Evolutionary conservation across 441 rosid species (phyloP).

Genomic region (Francoa sonchifolia): DNA sequence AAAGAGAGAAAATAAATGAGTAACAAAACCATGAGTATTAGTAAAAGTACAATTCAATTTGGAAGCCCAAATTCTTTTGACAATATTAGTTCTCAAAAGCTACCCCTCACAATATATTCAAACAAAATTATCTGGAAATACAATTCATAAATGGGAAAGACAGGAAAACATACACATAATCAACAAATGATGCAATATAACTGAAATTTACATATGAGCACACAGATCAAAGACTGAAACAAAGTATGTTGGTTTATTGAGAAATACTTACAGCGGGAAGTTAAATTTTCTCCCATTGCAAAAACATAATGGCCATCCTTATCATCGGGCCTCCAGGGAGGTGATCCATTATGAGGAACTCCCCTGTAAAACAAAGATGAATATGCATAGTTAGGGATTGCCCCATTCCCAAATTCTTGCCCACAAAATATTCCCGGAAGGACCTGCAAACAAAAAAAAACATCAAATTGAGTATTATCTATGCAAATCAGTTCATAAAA

Average conservation of each 20-base stretch:
- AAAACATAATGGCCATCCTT: conserved; percentile 85
- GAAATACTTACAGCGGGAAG: conserved; percentile 49
- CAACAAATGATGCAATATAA: no score
- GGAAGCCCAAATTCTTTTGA: no score
- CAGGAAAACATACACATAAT: no score
- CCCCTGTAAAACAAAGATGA: conserved; percentile 39
- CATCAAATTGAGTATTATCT: background rate
- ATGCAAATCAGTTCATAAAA: background rate
- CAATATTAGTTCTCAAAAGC: no score
- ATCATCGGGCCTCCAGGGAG: conserved; percentile 92
- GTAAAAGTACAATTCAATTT: no score
- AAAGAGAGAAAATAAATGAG: conserved; percentile 6
- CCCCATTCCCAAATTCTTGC: conserved; percentile 47
- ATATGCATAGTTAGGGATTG: conserved; percentile 33
- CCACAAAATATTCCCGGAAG: conserved; percentile 49
- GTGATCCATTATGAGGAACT: conserved; percentile 44
- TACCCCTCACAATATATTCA: no score
- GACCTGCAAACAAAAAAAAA: conserved; percentile 25
- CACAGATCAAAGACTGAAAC: background rate
- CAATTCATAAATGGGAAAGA: no score
- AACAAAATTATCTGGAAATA: no score
- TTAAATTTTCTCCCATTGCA: conserved; percentile 59
- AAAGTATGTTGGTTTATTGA: conserved; percentile 3
- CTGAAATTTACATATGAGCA: no score
- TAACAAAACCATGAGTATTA: background rate